Conservation (phyloP, 352 stramenopile genomes). For the Pythium aristosporum region DNA sequence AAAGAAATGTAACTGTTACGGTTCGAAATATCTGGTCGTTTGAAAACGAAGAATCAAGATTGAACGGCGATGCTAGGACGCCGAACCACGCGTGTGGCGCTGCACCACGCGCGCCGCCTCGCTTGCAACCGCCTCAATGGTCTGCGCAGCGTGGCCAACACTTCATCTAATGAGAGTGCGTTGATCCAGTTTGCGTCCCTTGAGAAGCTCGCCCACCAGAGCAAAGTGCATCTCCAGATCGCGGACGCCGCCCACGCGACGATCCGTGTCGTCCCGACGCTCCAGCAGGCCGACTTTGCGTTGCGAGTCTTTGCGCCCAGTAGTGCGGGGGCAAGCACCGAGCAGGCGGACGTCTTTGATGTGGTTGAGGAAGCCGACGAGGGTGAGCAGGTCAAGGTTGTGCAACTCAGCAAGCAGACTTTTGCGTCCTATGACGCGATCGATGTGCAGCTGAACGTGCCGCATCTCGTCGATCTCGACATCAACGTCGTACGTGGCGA, state of each 20-base stretch:
- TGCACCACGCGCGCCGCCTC: slow-evolving; percentile 1
- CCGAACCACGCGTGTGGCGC: slow-evolving; percentile 2
- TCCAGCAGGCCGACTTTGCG: slow-evolving; percentile 50
- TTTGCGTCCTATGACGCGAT: not conserved
- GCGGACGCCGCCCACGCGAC: slow-evolving; percentile 31
- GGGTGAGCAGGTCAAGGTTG: slow-evolving; percentile 3
- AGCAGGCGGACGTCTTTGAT: slow-evolving; percentile 27
- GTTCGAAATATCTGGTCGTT: not conserved
- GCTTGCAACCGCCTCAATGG: not conserved
- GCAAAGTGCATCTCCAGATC: slow-evolving; percentile 44
- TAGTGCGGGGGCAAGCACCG: not conserved
- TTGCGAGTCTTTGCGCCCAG: slow-evolving; percentile 27
- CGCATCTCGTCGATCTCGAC: slow-evolving; percentile 39
- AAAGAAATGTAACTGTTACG: slow-evolving; percentile 4
- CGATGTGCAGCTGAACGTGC: slow-evolving; percentile 24
- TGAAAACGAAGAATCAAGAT: not conserved
- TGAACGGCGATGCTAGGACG: slow-evolving; percentile 11
- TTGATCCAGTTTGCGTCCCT: slow-evolving; percentile 35
- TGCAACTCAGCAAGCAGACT: slow-evolving; percentile 12
- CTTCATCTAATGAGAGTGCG: not conserved
- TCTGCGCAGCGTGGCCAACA: slow-evolving; percentile 3
- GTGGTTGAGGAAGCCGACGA: slow-evolving; percentile 26
- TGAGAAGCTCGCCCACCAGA: slow-evolving; percentile 38
- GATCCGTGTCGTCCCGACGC: slow-evolving; percentile 50
- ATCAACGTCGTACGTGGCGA: slow-evolving; percentile 46